Evolutionary conservation across 2,329 filamentous ascomycete species (phyloP).

Genomic region (Ophioceras dolichostomum): DNA sequence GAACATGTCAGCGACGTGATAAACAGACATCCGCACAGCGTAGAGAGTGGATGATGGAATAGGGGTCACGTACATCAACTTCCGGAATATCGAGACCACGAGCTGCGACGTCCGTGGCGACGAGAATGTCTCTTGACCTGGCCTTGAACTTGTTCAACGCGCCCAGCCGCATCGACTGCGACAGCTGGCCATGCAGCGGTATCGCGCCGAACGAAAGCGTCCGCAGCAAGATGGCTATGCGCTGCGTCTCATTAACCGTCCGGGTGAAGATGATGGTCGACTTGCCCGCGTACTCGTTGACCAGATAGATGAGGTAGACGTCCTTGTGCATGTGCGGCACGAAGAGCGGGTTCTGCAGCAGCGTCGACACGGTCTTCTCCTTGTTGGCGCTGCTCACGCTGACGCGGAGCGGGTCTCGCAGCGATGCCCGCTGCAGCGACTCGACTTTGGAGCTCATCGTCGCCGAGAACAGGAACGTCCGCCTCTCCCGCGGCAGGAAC

Average conservation of each 20-base stretch:
- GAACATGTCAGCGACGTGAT: background rate
- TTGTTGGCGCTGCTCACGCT: conserved; percentile 70
- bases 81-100: conserved; percentile 85
- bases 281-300: conserved; percentile 81
- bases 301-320: conserved; percentile 71
- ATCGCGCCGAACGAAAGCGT: conserved; percentile 82
- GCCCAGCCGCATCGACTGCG: conserved; percentile 74
- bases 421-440: conserved; percentile 75
- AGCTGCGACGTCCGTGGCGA: conserved; percentile 89
- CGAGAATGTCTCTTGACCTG: conserved; percentile 70
- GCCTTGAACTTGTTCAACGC: conserved; percentile 84
- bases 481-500: conserved; percentile 63
- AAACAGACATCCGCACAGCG: conserved; percentile 1
- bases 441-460: conserved; percentile 94
- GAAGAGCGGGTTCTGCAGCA: conserved; percentile 79
- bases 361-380: conserved; percentile 82
- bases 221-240: conserved; percentile 71
- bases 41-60: background rate
- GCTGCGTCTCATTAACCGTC: conserved; percentile 83
- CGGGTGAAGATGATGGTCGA: conserved; percentile 82
- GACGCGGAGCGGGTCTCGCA: conserved; percentile 74
- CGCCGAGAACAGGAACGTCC: conserved; percentile 61
- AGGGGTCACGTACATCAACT: conserved; percentile 43
- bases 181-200: conserved; percentile 84
- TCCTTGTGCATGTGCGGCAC: conserved; percentile 83